Evolutionary conservation across 1,284 basidiomycete genomes (phyloP), one percentile per base, ranked within the genome.

Genomic region (Gymnopus androsaceus): DNA sequence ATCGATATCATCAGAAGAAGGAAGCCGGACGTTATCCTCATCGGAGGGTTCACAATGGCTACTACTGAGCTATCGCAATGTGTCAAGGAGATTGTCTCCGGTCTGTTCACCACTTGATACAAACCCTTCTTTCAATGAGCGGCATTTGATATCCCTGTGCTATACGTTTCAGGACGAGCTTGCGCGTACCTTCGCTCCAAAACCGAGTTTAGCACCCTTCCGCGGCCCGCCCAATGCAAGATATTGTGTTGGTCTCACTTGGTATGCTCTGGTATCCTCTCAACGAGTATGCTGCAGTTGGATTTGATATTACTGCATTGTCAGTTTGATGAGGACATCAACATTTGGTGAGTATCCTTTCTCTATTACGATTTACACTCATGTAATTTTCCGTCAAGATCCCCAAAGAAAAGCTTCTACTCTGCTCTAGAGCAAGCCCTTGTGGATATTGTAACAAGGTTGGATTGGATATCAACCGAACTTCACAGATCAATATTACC

Each of bases 391-490:
- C 41, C 15, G 3, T 49, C n/a, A n/a, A 95, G 92, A 79, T 95
- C 40, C 87, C 95, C 0, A 80, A 79, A 60, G 96, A 97, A 65
- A 95, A 95, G 67, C 76, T 99, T 21, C 73, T 94, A 52, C 72
- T 79, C n/a, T 15, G 85, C 89, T 8, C 82, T 98, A 30, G 97
- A 99, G 72, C 85, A 93, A 36, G 88, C 86, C 40, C 74, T 99
- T 38, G 92, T 97, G 53, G 94, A 98, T 66, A 79, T 92, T 17
- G 90, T 93, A 98, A 95, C 74, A 87, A 86, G 64, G 88, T 95
- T 59, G 97, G 97, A 23, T 93, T 99, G 42, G 95, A 98, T 68
- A 91, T 99, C 74, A 98, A 99, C 69, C 87, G 88, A 28, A 92
- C 94, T 30, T 94, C 27, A 85, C 85, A 2, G 92, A 97, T 70